These are phyloP conservation scores for Xylaria sp. DNA, from an alignment of 2,329 filamentous ascomycete species.

Conservation along the genomic window DNA sequence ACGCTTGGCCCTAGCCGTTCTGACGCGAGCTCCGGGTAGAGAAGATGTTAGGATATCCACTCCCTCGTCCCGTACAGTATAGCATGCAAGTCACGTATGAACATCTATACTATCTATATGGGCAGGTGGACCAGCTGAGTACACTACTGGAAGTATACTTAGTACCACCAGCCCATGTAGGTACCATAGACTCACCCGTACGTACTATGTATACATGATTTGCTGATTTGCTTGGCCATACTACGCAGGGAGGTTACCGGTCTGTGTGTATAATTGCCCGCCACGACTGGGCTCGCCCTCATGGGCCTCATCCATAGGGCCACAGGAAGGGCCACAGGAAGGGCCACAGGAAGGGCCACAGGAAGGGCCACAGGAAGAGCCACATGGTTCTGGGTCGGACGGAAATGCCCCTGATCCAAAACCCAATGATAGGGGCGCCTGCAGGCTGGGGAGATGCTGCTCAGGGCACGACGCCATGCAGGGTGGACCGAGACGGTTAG, in stretches of 20 bases:
- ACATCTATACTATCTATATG: too few species aligned
- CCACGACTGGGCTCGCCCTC: not conserved
- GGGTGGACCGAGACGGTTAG: slow-evolving; percentile 17
- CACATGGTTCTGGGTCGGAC: slow-evolving; percentile 20
- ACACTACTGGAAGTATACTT: too few species aligned
- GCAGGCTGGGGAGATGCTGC: slow-evolving; percentile 6
- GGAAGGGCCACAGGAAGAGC: not conserved
- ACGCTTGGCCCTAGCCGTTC: slow-evolving; percentile 1
- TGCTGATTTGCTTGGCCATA: too few species aligned
- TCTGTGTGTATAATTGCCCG: too few species aligned
- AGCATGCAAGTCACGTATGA: slow-evolving; percentile 28
- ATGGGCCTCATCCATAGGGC: not conserved
- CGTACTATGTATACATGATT: not conserved
- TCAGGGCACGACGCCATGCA: slow-evolving; percentile 10
- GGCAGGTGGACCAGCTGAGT: slow-evolving; percentile 24
- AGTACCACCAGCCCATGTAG: not conserved
- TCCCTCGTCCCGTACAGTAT: slow-evolving; percentile 12
- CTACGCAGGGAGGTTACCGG: too few species aligned
- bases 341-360: slow-evolving; percentile 11
- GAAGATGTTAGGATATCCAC: slow-evolving; percentile 7
- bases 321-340: slow-evolving; percentile 11
- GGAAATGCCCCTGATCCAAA: slow-evolving; percentile 17
- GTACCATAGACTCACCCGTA: not conserved
- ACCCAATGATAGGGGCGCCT: slow-evolving; percentile 19
- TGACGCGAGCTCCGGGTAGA: slow-evolving; percentile 18